Percentiles rank a stretch among this genome's conserved stretches.
Conservation (phyloP, 2,329 filamentous ascomycete genomes). For the Alternaria longipes region DNA sequence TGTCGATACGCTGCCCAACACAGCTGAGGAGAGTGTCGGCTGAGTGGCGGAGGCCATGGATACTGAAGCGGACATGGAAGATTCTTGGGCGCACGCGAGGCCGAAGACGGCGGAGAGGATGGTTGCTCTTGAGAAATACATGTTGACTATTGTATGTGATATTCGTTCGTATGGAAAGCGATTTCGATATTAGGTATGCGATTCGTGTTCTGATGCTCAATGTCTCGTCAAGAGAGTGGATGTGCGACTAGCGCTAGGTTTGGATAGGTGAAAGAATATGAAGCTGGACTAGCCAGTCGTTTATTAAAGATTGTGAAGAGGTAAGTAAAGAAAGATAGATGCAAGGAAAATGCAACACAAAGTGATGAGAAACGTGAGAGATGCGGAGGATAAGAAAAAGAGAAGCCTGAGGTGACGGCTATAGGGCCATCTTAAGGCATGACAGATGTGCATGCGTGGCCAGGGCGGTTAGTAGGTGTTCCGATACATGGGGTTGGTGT, state of each 20-base stretch:
- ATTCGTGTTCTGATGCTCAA: conserved; percentile 22
- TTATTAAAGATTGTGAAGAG: conserved; percentile 45
- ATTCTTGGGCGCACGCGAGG: conserved; percentile 36
- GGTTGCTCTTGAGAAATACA: conserved; percentile 49
- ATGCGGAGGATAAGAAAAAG: conserved; percentile 40
- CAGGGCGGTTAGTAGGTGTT: conserved; percentile 41
- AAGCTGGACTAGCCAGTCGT: conserved; percentile 51
- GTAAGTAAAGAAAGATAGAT: conserved; percentile 42
- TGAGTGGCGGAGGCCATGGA: conserved; percentile 4
- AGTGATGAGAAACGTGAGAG: conserved; percentile 30
- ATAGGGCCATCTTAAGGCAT: conserved; percentile 51
- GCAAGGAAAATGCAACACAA: conserved; percentile 41
- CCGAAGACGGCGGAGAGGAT: conserved; percentile 44
- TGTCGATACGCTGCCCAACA: neutral
- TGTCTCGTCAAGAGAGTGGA: conserved; percentile 37
- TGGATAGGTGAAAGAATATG: neutral
- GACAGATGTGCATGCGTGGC: conserved; percentile 38
- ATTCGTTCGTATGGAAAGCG: conserved; percentile 1
- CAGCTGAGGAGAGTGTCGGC: conserved; percentile 4
- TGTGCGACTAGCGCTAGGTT: conserved; percentile 51
- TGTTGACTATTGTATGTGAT: conserved; percentile 28
- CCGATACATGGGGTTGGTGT: conserved; percentile 44
- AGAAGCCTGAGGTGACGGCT: conserved; percentile 46
- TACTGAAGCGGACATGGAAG: conserved; percentile 7
- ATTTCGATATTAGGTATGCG: conserved; percentile 34